Base-by-base conservation (phyloP, 441 rosid species). In the Viola pubescens region DNA sequence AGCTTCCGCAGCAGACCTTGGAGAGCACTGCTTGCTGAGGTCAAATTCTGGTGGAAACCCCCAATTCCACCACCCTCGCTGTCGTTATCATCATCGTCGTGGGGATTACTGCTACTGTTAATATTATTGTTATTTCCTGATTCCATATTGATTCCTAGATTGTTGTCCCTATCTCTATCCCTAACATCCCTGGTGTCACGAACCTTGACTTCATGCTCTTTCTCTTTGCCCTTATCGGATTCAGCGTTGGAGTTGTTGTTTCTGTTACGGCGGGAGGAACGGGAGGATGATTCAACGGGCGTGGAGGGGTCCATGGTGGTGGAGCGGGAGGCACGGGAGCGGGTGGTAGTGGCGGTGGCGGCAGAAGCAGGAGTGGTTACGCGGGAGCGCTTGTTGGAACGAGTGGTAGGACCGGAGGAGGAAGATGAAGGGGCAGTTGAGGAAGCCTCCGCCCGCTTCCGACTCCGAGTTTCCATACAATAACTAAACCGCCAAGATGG, bases 391-490 rank as follows among this genome's bases (percentile, higher is more conserved):
- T 88, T 94, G 76, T 82, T 65, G 26, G 88, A 70, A 60, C 94
- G 96, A 66, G 97, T 80, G 72, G 85, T 74, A 44, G 94, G 85
- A 75, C 88, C 85, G 19, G 96, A 80, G 43, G 87, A 70, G 55
- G 91, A 76, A 69, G 87, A 75, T 69, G 96, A 83, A 71, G 34
- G 34, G 92, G 96, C 91, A 76, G 95, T 62, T 85, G 96, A 88
- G 94, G 97, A 79, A 78, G 96, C 98, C 99, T 94, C 98, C 95
- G 97, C 99, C 94, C 99, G 89, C 91, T 94, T 94, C 82, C 98
- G 97, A 95, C 99, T 88, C 64, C 99, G 95, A 85, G 97, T 94
- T 94, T 94, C 99, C 99, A 91, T 94, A 94, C 99, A 94, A 88
- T 48, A 78, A 67, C 82, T 16, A 76, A 78, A 65, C 75, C 79